A percentile compares a stretch with the other conserved stretches of the same genome.
Evolutionary conservation across 331 rosid species (phyloP).

Genomic region (Quercus tomentella): DNA sequence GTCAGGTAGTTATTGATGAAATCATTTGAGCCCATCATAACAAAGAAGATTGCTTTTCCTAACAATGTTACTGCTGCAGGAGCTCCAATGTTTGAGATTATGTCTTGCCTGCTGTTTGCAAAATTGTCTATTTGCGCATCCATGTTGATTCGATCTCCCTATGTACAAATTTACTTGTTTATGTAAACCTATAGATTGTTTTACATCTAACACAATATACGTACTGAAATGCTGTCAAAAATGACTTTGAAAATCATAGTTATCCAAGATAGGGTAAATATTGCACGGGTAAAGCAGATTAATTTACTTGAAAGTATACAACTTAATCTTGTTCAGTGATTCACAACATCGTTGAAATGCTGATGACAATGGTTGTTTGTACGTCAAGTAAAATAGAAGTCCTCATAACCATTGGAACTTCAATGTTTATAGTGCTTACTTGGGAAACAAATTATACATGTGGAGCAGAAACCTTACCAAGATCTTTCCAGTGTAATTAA

Average conservation of each 20-base stretch:
- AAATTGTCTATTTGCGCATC: constrained; percentile 63
- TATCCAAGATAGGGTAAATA: not conserved
- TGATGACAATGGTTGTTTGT: not conserved
- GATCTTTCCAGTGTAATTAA: constrained; percentile 46
- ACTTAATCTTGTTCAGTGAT: no score
- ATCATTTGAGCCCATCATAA: constrained; percentile 63
- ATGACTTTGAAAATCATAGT: not conserved
- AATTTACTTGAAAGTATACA: no score
- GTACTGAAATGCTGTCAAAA: not conserved
- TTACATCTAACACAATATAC: not conserved
- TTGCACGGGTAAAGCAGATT: not conserved
- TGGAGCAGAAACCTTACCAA: constrained; percentile 45
- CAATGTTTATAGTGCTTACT: no score
- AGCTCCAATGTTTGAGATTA: constrained; percentile 43
- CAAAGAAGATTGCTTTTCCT: constrained; percentile 33
- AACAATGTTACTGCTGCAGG: constrained; percentile 32
- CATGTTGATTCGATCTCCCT: constrained; percentile 65
- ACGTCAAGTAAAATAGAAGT: no score
- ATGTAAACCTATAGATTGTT: not conserved
- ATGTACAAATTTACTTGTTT: not conserved
- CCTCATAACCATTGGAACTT: no score
- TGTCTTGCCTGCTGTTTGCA: constrained; percentile 64
- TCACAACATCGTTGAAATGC: not conserved
- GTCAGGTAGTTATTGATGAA: constrained; percentile 47
- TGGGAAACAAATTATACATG: no score